A percentile compares a stretch with the other conserved stretches of the same genome.
Evolutionary conservation across 225 moss, liverwort and hornwort species (phyloP).

Genomic region (Takakia lepidozioides): DNA sequence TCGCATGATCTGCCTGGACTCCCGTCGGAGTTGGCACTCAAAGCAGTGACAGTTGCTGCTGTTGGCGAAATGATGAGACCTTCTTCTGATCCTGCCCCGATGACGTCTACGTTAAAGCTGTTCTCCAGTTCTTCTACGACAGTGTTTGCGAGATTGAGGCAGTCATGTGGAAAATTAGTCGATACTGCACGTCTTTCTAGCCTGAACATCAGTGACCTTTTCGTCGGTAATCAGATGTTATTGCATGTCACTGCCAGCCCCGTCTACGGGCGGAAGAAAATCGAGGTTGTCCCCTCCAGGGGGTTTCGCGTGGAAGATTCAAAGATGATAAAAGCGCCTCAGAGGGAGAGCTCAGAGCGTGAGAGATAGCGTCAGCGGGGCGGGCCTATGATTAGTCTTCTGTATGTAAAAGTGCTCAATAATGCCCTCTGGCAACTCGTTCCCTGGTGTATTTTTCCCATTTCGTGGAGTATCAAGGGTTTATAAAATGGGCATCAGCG

Average conservation of each 20-base stretch:
- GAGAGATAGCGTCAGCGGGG: no score
- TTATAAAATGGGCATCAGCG: no score
- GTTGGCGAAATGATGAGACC: no score
- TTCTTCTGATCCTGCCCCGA: no score
- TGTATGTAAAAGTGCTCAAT: no score
- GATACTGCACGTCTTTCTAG: slow-evolving; percentile 32
- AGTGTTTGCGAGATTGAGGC: slow-evolving; percentile 20
- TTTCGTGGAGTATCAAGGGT: no score
- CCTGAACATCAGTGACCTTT: slow-evolving; percentile 36
- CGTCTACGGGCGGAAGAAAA: slow-evolving; percentile 12
- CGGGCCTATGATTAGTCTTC: no score
- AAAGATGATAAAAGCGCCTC: no score
- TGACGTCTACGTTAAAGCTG: slow-evolving; percentile 3
- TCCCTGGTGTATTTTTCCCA: no score
- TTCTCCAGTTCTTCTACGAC: slow-evolving; percentile 13
- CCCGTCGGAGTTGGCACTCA: slow-evolving; percentile 1
- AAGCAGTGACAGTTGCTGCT: background rate
- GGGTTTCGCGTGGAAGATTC: no score
- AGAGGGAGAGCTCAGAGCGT: no score
- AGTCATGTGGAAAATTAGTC: slow-evolving; percentile 19
- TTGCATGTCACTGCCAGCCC: slow-evolving; percentile 42
- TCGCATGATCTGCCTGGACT: background rate
- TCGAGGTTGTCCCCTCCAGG: slow-evolving; percentile 5
- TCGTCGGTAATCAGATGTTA: slow-evolving; percentile 36
- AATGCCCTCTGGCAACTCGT: no score